Conservation (phyloP, 176 grass and related monocot genomes). For the Canna indica region DNA sequence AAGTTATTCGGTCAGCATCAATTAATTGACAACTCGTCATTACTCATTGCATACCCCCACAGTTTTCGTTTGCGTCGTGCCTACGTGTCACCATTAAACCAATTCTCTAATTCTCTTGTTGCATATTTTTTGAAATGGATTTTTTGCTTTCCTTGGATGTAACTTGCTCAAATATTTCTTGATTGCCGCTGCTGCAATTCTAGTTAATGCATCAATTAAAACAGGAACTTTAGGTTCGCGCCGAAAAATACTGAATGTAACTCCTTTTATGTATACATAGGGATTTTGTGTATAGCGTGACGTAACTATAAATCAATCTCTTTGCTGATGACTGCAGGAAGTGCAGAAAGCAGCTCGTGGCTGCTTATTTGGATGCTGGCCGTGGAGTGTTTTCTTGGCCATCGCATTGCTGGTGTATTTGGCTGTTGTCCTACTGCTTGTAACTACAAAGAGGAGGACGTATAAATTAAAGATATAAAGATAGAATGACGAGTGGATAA, state of each 20-base stretch:
- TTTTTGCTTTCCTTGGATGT: neutral
- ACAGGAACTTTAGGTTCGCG: neutral
- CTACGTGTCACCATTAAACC: no score
- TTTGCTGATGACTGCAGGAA: constrained; percentile 4
- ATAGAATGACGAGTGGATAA: neutral
- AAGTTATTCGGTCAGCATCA: no score
- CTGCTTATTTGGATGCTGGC: neutral
- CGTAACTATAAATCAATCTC: no score
- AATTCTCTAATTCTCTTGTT: neutral
- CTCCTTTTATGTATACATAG: no score
- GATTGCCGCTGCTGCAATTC: neutral
- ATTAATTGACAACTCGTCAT: no score
- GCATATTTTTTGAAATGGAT: neutral
- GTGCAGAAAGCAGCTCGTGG: neutral
- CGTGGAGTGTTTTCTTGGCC: neutral
- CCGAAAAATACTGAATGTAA: neutral
- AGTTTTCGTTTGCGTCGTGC: no score
- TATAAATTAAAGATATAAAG: neutral
- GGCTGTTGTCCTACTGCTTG: neutral
- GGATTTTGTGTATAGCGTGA: no score
- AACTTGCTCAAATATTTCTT: neutral
- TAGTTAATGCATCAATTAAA: neutral
- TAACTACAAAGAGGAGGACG: neutral
- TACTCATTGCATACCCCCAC: no score
- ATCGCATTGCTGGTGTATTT: neutral